phyloP scores from a whole-genome alignment of 1,139 yeast genomes.

The Hyphopichia pseudoburtonii region DNA sequence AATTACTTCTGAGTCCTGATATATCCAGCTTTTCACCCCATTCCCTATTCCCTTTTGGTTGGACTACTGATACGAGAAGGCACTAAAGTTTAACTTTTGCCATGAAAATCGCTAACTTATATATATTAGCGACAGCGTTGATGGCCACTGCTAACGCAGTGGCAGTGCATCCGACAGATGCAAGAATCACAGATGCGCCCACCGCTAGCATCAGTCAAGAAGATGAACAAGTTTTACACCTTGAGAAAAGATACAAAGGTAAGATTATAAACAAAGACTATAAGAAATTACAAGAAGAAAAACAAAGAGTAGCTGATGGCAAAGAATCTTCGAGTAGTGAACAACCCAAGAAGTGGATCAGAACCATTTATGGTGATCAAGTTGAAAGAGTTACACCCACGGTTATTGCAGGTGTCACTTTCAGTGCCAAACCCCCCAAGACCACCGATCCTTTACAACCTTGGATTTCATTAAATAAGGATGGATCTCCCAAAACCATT shows the following conservation, averaged over 20 bases:
- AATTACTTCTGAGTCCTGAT: no score
- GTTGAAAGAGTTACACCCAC: constrained; percentile 77
- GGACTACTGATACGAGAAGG: no score
- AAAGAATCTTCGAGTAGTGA: constrained; percentile 10
- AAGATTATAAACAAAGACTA: constrained; percentile 44
- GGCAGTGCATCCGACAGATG: constrained; percentile 10
- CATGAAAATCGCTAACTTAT: neutral
- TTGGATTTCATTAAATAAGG: constrained; percentile 78
- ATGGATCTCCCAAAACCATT: constrained; percentile 80
- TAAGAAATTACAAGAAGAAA: constrained; percentile 28
- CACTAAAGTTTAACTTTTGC: no score
- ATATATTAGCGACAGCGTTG: constrained; percentile 7
- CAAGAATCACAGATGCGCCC: constrained; percentile 10
- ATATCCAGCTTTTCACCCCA: no score
- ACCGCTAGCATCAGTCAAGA: constrained; percentile 2
- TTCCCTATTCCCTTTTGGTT: no score
- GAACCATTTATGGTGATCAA: constrained; percentile 61
- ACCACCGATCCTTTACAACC: constrained; percentile 69
- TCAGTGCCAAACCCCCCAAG: constrained; percentile 68
- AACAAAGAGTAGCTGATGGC: constrained; percentile 12
- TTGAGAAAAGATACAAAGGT: constrained; percentile 35
- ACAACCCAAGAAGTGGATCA: constrained; percentile 64
- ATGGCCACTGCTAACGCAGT: constrained; percentile 10
- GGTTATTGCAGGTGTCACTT: constrained; percentile 78
- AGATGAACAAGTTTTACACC: constrained; percentile 5